These are phyloP conservation scores for Mortierella hygrophila DNA, from an alignment of 192 early-diverging fungal species.

Conservation along the genomic window DNA sequence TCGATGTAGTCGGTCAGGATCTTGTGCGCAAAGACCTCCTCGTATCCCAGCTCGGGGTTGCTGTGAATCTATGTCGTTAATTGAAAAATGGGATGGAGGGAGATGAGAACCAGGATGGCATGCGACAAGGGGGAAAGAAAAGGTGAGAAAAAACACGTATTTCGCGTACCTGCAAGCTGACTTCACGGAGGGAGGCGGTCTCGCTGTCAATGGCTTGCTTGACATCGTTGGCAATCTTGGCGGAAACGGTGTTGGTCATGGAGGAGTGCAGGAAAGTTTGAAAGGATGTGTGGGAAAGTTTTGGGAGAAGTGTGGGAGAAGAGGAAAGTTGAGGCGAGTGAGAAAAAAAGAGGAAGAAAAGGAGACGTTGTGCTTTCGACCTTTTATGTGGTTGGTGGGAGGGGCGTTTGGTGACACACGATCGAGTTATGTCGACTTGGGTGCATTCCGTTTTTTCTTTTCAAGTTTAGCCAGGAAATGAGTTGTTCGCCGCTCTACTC, in stretches of 20 bases:
- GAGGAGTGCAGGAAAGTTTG: background rate
- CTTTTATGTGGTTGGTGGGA: background rate
- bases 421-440: background rate
- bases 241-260: background rate
- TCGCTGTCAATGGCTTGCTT: slow-evolving; percentile 32
- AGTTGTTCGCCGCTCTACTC: too few relatives aligned
- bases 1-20: slow-evolving; percentile 70
- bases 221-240: slow-evolving; percentile 25
- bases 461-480: background rate
- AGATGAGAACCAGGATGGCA: background rate
- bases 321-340: background rate
- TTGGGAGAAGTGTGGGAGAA: background rate
- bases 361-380: background rate
- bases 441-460: background rate
- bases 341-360: slow-evolving; percentile 3
- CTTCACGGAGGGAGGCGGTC: slow-evolving; percentile 27
- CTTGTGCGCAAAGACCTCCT: slow-evolving; percentile 68
- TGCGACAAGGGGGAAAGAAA: background rate
- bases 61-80: slow-evolving; percentile 63
- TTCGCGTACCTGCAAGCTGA: slow-evolving; percentile 33
- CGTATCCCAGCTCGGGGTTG: slow-evolving; percentile 69
- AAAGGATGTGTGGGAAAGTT: background rate
- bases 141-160: background rate
- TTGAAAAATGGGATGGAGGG: background rate
- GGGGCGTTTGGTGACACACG: background rate